Evolutionary conservation across 2,329 filamentous ascomycete genomes (phyloP).

Genomic region (Coniochaeta sp.): DNA sequence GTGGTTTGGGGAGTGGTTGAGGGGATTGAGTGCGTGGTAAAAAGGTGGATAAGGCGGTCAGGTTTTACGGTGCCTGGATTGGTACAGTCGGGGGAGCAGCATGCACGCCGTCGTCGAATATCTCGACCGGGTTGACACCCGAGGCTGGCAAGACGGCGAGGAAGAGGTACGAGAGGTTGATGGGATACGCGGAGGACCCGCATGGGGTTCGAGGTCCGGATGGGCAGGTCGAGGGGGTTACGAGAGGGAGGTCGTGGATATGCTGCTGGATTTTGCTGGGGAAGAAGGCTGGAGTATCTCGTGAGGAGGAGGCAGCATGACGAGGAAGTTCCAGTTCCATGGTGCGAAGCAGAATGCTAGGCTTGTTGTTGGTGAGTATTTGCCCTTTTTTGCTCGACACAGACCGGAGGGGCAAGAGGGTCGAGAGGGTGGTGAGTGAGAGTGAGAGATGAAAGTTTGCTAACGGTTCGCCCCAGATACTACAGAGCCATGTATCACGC

Average conservation of each 20-base stretch:
- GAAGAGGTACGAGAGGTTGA: constrained; percentile 35
- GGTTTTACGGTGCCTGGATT: constrained; percentile 45
- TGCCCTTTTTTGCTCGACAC: neutral
- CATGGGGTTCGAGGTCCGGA: constrained; percentile 32
- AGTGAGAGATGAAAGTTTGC: neutral
- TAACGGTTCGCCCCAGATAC: constrained; percentile 20
- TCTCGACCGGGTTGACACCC: constrained; percentile 37
- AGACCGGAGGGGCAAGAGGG: too few relatives aligned
- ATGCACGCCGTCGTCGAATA: constrained; percentile 40
- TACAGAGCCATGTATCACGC: constrained; percentile 46
- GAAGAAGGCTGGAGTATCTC: constrained; percentile 26
- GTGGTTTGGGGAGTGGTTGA: constrained; percentile 44
- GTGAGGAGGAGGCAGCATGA: constrained; percentile 25
- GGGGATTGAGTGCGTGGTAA: constrained; percentile 29
- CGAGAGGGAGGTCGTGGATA: constrained; percentile 34
- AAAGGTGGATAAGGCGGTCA: constrained; percentile 14
- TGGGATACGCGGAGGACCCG: constrained; percentile 41
- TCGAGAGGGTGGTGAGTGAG: too few relatives aligned
- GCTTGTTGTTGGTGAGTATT: constrained; percentile 26
- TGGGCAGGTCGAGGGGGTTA: constrained; percentile 33
- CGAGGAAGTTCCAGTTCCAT: constrained; percentile 40
- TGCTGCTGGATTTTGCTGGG: constrained; percentile 36
- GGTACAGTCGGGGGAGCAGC: constrained; percentile 40
- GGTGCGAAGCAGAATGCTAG: constrained; percentile 43
- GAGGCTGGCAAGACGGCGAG: constrained; percentile 33